Base-by-base conservation (phyloP, 2,329 filamentous ascomycete genomes). In the Fusarium lateritium region DNA sequence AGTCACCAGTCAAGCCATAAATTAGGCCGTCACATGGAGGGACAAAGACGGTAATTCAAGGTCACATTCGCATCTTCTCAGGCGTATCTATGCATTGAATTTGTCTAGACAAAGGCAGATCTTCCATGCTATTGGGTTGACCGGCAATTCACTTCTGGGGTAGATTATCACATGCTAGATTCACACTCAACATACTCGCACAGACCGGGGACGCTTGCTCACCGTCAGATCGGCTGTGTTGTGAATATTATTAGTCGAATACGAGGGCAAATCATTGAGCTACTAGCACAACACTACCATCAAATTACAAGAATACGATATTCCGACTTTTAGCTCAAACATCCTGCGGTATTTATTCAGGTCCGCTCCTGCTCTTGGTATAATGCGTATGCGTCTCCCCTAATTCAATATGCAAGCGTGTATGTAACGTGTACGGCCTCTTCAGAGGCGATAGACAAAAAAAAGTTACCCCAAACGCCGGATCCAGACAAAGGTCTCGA, bases 401-500 rank as follows among this genome's bases (percentile, higher is more conserved):
- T 53, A 60, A 63, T 38, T 55, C 44, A 31, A 47, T 69, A 46
- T 60, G 51, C 55, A 55, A 69, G 46, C 43, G 33, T 64, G 42
- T 64, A 63, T 67, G 61, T 55, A 42, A 54, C 47, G 31, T 61
- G 53, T 64, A 43, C 22, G 24, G 38, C 60, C 64, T 46, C 60
- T 44, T 46, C 49, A 39, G 53, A 57, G 47, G 53, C 55, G 42
- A 44, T 65, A 57, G 47, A 55, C 58, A 62, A 65, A 46, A 61
- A 49, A 39, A n/a, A 21, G 17, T 15, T 44, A 54, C 33, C 53
- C 67, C 62, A 57, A 73, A 73, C 72, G 69, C 69, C 72, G 26
- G 38, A 45, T 55, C 52, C 50, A 61, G 53, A 59, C 56, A 49
- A 56, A 61, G 51, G 59, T 33, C 40, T 53, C 54, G 38, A 56